Base-by-base conservation (phyloP, 805 yeast species). In the Myxozyma melibiosi region DNA sequence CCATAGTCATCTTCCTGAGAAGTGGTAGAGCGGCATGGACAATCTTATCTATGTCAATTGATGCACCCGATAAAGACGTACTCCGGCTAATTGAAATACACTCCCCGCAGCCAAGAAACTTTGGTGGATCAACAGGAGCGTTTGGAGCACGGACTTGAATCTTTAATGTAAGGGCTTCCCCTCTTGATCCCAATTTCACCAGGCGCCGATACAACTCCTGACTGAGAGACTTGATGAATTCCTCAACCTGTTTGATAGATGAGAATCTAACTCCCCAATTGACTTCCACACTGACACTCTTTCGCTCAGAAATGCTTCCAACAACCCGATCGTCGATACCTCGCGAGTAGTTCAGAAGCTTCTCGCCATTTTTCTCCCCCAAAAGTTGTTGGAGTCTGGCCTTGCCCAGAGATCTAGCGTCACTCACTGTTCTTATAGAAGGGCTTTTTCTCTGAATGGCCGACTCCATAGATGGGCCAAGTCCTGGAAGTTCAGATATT, bases 261-360 rank as follows among this genome's bases (percentile, higher is more conserved):
- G 82, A 80, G 62, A 91, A 86, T 46, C 98, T 69, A 0, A 92
- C 87, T 0, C 97, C 98, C 85, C 90, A 92, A 61, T 90, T 88
- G 27, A 92, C 85, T 67, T 92, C 98, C 3, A 90, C 86, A 0
- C 96, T 89, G 0, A 92, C 79, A 0, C 94, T 81, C 65, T 89
- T 90, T 27, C 96, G 76, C 11, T 81, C 77, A 18, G 83, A 47
- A 44, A 54, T 51, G 73, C 82, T 74, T 37, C 80, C 82, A 49
- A 85, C 80, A 4, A 78, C 78, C 0, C 86, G 80, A 44, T 75
- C 72, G 70, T 92, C 97, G 9, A 77, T 71, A 0, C 97, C 97
- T 11, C 83, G 69, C 6, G 86, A 74, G 62, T 80, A 84, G 0
- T 82, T 77, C 64, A 68, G 79, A 0, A 92, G 70, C 53, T 84